phyloP scores from a whole-genome alignment of 306 rosid genomes.

The Canavalia gladiata region DNA sequence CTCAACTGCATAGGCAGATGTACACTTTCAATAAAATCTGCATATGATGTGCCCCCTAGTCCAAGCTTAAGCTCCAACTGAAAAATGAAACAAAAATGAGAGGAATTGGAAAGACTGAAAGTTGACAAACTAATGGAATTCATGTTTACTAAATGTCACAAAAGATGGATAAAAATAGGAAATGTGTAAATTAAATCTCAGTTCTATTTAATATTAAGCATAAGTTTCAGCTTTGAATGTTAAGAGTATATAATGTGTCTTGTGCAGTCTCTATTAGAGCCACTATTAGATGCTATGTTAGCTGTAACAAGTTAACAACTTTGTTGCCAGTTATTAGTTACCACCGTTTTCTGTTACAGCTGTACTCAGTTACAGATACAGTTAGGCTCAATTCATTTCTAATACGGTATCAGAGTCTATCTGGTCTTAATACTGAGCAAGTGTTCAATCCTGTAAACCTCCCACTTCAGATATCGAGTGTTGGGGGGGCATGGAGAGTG shows the following conservation, averaged over 20 bases:
- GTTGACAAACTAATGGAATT: constrained; percentile 36
- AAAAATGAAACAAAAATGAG: constrained; percentile 38
- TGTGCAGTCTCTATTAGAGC: not conserved
- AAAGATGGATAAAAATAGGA: constrained; percentile 15
- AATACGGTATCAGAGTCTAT: no score
- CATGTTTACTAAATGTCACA: not conserved
- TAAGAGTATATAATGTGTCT: not conserved
- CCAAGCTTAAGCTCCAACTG: constrained; percentile 98
- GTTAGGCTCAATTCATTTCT: no score
- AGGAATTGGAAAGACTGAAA: constrained; percentile 6
- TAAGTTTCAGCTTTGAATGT: not conserved
- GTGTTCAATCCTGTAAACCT: no score
- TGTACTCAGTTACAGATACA: no score
- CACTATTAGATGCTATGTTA: not conserved
- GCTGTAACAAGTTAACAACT: no score
- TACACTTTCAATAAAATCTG: constrained; percentile 77
- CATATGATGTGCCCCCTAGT: constrained; percentile 94
- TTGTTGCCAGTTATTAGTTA: no score
- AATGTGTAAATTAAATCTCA: not conserved
- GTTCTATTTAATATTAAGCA: not conserved
- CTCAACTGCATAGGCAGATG: constrained; percentile 98
- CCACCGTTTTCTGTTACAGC: no score
- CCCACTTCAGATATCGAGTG: no score
- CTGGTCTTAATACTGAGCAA: no score
- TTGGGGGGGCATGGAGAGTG: no score